A percentile compares a stretch with the other conserved stretches of the same genome.
phyloP scores from a whole-genome alignment of 805 yeast species.

The Ogataea paradorogensis region DNA sequence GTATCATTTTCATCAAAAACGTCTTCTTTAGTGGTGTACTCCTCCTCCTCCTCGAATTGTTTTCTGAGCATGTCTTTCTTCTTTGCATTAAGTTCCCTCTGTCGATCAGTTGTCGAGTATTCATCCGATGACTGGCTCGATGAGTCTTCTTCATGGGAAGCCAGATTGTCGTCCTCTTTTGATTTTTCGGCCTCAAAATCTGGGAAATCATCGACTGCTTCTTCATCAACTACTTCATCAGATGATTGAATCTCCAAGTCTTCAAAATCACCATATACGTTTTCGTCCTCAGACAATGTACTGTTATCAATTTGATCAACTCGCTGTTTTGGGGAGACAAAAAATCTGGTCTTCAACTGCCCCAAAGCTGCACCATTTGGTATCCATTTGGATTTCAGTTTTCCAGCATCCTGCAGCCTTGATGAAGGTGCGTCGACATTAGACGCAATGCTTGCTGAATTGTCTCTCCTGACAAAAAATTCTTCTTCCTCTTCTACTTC shows the following conservation, averaged over 20 bases:
- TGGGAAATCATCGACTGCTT: slow-evolving; percentile 45
- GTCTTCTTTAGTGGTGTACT: slow-evolving; percentile 71
- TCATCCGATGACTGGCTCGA: slow-evolving; percentile 36
- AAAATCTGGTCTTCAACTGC: slow-evolving; percentile 45
- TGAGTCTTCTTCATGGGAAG: slow-evolving; percentile 31
- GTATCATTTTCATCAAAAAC: slow-evolving; percentile 76
- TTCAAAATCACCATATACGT: slow-evolving; percentile 44
- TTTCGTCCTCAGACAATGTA: slow-evolving; percentile 44
- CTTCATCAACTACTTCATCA: slow-evolving; percentile 29
- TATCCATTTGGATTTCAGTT: slow-evolving; percentile 45
- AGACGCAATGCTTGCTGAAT: slow-evolving; percentile 3
- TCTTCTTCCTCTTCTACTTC: slow-evolving; percentile 48
- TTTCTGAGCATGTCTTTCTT: slow-evolving; percentile 85
- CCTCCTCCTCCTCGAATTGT: slow-evolving; percentile 85
- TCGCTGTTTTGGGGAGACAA: slow-evolving; percentile 49
- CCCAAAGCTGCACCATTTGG: slow-evolving; percentile 37
- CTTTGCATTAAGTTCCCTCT: slow-evolving; percentile 77
- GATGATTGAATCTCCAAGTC: slow-evolving; percentile 29
- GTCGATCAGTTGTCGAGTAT: slow-evolving; percentile 59
- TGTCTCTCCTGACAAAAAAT: slow-evolving; percentile 51
- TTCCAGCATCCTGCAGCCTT: slow-evolving; percentile 40
- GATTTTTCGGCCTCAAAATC: slow-evolving; percentile 53
- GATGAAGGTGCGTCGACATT: slow-evolving; percentile 27
- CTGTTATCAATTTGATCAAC: slow-evolving; percentile 32
- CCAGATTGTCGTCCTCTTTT: slow-evolving; percentile 36